Conservation (phyloP, 495 filamentous ascomycete species). For the Saxophila tyrrhenica region DNA sequence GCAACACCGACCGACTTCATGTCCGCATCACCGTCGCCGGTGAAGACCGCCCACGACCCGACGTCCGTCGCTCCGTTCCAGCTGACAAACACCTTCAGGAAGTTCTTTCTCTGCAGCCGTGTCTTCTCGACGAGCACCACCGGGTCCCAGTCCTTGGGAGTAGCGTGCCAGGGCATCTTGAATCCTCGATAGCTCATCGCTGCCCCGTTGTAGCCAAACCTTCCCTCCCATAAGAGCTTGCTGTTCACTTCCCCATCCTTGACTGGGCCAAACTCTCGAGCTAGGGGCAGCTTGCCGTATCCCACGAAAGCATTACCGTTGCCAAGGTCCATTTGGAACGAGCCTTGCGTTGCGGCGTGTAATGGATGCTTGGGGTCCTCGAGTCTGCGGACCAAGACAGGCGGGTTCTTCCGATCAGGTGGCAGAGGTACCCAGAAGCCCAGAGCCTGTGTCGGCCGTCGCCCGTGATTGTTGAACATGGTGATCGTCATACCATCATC, state of each 20-base stretch:
- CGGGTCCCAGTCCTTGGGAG: slow-evolving; percentile 5
- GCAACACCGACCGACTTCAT: background rate
- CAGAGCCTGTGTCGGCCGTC: slow-evolving; percentile 1
- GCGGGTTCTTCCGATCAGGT: slow-evolving; percentile 1
- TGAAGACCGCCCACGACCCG: background rate
- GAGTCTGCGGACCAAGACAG: background rate
- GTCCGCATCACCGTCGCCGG: background rate
- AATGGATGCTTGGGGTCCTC: background rate
- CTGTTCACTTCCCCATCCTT: background rate
- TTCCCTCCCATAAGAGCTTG: slow-evolving; percentile 13
- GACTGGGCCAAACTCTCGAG: slow-evolving; percentile 7
- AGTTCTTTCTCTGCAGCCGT: background rate
- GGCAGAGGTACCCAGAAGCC: slow-evolving; percentile 6
- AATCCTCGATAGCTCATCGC: slow-evolving; percentile 14
- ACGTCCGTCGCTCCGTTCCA: slow-evolving; percentile 14
- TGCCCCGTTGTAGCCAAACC: slow-evolving; percentile 6
- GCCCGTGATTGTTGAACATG: slow-evolving; percentile 16
- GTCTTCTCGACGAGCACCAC: slow-evolving; percentile 1
- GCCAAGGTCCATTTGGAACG: slow-evolving; percentile 1
- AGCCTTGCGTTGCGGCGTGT: slow-evolving; percentile 15
- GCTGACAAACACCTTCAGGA: slow-evolving; percentile 4
- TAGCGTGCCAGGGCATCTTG: slow-evolving; percentile 16
- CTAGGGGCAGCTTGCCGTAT: slow-evolving; percentile 14
- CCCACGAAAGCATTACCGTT: slow-evolving; percentile 14
- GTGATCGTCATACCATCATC: slow-evolving; percentile 5